Conservation (phyloP, 1,284 basidiomycete genomes). For the Rhizoctonia solani region DNA sequence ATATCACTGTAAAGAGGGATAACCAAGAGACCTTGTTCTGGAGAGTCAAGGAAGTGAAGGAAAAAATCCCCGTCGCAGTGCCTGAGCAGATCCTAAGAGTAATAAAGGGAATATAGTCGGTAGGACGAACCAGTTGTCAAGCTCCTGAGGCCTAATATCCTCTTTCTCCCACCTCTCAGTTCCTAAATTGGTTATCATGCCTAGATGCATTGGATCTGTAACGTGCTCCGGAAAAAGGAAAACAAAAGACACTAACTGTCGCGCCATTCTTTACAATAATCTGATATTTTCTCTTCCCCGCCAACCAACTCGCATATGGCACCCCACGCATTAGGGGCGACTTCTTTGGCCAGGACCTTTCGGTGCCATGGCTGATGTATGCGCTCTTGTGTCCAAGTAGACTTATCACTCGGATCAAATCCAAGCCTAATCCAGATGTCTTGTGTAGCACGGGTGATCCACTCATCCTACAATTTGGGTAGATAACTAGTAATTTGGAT, state of each 20-base stretch:
- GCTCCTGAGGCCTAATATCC: slow-evolving; percentile 18
- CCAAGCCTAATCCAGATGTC: slow-evolving; percentile 44
- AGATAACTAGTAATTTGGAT: neutral
- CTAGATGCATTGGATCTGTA: neutral
- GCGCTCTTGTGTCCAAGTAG: slow-evolving; percentile 44
- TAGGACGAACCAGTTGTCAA: slow-evolving; percentile 28
- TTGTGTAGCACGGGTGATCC: slow-evolving; percentile 33
- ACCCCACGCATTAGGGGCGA: slow-evolving; percentile 42
- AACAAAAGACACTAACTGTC: too few relatives aligned
- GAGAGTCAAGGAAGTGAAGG: slow-evolving; percentile 35
- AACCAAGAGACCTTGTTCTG: slow-evolving; percentile 39
- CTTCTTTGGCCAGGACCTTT: slow-evolving; percentile 40
- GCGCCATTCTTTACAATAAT: slow-evolving; percentile 26
- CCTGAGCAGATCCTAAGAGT: neutral
- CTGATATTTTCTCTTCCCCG: slow-evolving; percentile 34
- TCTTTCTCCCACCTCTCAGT: slow-evolving; percentile 33
- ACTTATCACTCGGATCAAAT: slow-evolving; percentile 44
- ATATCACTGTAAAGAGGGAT: slow-evolving; percentile 39
- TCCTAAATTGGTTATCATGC: slow-evolving; percentile 35
- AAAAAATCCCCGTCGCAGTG: slow-evolving; percentile 35
- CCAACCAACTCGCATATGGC: slow-evolving; percentile 40
- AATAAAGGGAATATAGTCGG: neutral
- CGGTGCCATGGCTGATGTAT: slow-evolving; percentile 43
- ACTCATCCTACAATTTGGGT: slow-evolving; percentile 6
- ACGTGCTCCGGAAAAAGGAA: too few relatives aligned